A percentile compares a stretch with the other conserved stretches of the same genome.
phyloP scores from a whole-genome alignment of 345 rosid genomes.

The Eucalyptus paniculata region DNA sequence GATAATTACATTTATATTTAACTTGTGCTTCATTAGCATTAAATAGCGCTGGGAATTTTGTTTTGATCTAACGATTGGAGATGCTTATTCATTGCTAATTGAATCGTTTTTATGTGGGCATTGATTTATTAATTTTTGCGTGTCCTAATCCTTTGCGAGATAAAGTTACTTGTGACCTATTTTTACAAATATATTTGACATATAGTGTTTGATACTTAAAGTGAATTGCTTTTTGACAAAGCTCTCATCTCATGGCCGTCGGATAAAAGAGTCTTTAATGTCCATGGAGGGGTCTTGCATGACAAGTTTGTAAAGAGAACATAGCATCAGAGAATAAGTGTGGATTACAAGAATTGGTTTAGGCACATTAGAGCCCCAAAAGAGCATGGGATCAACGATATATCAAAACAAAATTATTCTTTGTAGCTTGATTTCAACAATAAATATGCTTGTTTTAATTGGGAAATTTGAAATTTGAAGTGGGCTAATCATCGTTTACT shows the following conservation, averaged over 20 bases:
- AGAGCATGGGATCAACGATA: not conserved
- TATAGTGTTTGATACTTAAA: too few relatives aligned
- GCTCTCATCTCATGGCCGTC: not conserved
- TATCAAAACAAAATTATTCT: too few relatives aligned
- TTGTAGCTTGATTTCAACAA: not conserved
- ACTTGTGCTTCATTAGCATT: not conserved
- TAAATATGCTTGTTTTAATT: too few relatives aligned
- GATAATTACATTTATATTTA: not conserved
- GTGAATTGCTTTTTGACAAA: not conserved
- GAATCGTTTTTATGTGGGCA: not conserved
- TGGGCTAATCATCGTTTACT: not conserved
- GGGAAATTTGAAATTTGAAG: not conserved
- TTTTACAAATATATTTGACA: not conserved
- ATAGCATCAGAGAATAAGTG: not conserved
- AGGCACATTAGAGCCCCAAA: not conserved
- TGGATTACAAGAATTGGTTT: not conserved
- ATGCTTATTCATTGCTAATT: not conserved
- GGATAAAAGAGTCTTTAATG: not conserved
- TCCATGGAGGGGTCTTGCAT: not conserved
- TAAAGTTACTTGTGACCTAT: not conserved
- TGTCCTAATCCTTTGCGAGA: not conserved
- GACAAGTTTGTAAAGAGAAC: not conserved
- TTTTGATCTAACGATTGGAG: not conserved
- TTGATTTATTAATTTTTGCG: not conserved
- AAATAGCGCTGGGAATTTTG: not conserved